Percentiles rank a stretch among this genome's conserved stretches.
Conservation (phyloP, 306 rosid species). For the Gastrolobium villosum region DNA sequence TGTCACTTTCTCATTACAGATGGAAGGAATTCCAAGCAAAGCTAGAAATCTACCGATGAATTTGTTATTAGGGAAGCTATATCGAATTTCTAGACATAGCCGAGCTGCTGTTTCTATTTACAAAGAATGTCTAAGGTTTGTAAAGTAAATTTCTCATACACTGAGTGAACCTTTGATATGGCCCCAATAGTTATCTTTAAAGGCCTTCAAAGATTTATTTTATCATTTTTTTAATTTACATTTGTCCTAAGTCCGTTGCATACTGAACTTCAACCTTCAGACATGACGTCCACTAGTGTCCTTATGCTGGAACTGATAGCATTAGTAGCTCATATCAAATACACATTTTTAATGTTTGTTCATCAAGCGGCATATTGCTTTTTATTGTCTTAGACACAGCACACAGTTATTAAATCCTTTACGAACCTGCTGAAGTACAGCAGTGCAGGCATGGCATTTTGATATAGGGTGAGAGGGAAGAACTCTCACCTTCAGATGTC, state of each 20-base stretch:
- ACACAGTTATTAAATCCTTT: conserved; percentile 30
- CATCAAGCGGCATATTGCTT: neutral
- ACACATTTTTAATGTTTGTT: conserved; percentile 24
- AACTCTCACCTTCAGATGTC: conserved; percentile 13
- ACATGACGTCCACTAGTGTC: conserved; percentile 12
- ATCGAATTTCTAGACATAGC: conserved; percentile 82
- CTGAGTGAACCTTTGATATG: conserved; percentile 41
- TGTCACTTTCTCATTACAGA: conserved; percentile 64
- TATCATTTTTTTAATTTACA: conserved; percentile 6
- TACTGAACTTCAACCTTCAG: conserved; percentile 19
- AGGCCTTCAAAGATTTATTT: conserved; percentile 14
- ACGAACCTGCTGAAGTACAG: conserved; percentile 22
- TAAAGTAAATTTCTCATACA: conserved; percentile 30
- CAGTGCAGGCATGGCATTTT: conserved; percentile 23
- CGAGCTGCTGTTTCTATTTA: conserved; percentile 90
- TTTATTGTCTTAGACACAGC: conserved; percentile 12
- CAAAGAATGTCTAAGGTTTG: conserved; percentile 97
- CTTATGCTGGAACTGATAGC: conserved; percentile 28
- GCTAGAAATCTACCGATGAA: conserved; percentile 88
- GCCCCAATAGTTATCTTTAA: neutral
- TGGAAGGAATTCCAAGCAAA: conserved; percentile 93
- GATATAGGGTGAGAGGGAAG: conserved; percentile 16
- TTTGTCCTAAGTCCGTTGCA: conserved; percentile 1
- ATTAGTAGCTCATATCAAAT: conserved; percentile 12
- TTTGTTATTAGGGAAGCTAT: conserved; percentile 90